Percentiles rank a stretch among this genome's conserved stretches.
Evolutionary conservation across 2,329 filamentous ascomycete genomes (phyloP).

Genomic region (Hymenoscyphus occultus): DNA sequence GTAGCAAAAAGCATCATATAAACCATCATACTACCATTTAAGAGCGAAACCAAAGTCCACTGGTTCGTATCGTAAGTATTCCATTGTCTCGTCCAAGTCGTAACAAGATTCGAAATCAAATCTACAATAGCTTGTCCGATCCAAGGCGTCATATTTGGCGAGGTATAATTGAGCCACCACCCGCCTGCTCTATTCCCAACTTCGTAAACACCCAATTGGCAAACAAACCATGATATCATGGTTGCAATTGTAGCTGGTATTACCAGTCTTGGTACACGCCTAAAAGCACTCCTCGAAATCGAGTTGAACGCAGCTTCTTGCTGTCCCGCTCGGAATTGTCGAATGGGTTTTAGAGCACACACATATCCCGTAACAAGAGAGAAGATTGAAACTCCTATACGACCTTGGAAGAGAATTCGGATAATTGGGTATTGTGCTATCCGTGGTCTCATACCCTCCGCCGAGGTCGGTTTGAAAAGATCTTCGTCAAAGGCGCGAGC

Average conservation of each 20-base stretch:
- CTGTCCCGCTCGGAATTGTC: slow-evolving; percentile 52
- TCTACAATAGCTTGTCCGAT: slow-evolving; percentile 43
- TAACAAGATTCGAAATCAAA: slow-evolving; percentile 45
- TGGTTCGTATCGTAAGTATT: slow-evolving; percentile 57
- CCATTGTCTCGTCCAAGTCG: slow-evolving; percentile 49
- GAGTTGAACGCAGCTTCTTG: slow-evolving; percentile 51
- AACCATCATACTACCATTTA: slow-evolving; percentile 53
- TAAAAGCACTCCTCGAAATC: slow-evolving; percentile 56
- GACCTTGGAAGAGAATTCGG: slow-evolving; percentile 57
- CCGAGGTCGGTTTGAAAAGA: slow-evolving; percentile 47
- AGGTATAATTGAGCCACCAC: slow-evolving; percentile 55
- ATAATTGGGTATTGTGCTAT: slow-evolving; percentile 58
- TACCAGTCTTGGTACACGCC: slow-evolving; percentile 55
- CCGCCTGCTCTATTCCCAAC: slow-evolving; percentile 56
- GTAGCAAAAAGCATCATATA: slow-evolving; percentile 53
- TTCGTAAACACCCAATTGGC: slow-evolving; percentile 55
- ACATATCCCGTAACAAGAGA: slow-evolving; percentile 64
- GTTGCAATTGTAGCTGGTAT: slow-evolving; percentile 56
- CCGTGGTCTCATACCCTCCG: slow-evolving; percentile 44
- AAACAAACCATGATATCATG: slow-evolving; percentile 51
- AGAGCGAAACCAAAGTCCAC: slow-evolving; percentile 55
- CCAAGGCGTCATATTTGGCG: slow-evolving; percentile 42
- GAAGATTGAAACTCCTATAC: slow-evolving; percentile 65
- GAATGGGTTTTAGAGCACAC: slow-evolving; percentile 59
- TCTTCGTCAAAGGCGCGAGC: slow-evolving; percentile 49